These are phyloP conservation scores for Dendrobium catenatum DNA, from an alignment of 106 monocot species.

Conservation along the genomic window DNA sequence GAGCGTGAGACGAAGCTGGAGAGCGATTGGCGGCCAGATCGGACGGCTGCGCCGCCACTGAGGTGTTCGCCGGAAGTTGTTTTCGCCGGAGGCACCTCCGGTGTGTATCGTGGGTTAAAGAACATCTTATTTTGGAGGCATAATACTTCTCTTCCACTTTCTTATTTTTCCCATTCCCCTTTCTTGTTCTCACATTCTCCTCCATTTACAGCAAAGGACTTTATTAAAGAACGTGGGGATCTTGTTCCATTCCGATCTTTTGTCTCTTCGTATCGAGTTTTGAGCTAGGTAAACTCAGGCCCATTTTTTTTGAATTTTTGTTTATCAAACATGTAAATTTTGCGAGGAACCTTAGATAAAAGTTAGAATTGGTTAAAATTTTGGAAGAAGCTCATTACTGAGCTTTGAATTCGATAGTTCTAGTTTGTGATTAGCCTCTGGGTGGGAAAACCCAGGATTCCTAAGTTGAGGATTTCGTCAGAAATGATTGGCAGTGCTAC, in stretches of 20 bases:
- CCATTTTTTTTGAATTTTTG: neutral
- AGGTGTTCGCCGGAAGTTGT: neutral
- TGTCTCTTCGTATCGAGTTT: neutral
- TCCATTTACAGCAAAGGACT: neutral
- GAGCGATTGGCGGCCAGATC: neutral
- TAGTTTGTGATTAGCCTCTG: neutral
- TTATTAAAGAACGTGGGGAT: neutral
- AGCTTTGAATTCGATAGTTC: neutral
- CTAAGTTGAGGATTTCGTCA: neutral
- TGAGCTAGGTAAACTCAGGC: neutral
- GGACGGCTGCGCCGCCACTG: neutral
- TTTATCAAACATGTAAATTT: neutral
- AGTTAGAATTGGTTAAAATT: neutral
- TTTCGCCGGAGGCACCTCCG: neutral
- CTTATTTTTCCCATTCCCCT: neutral
- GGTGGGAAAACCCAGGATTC: neutral
- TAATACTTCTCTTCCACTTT: neutral
- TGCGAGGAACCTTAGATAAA: neutral
- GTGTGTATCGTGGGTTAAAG: neutral
- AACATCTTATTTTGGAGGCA: neutral
- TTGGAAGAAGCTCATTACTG: neutral
- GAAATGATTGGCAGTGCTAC: neutral
- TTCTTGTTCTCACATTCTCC: neutral
- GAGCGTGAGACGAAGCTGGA: neutral
- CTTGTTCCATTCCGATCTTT: neutral